Base-by-base conservation (phyloP, 2,329 filamentous ascomycete species). In the Colletotrichum sp. region DNA sequence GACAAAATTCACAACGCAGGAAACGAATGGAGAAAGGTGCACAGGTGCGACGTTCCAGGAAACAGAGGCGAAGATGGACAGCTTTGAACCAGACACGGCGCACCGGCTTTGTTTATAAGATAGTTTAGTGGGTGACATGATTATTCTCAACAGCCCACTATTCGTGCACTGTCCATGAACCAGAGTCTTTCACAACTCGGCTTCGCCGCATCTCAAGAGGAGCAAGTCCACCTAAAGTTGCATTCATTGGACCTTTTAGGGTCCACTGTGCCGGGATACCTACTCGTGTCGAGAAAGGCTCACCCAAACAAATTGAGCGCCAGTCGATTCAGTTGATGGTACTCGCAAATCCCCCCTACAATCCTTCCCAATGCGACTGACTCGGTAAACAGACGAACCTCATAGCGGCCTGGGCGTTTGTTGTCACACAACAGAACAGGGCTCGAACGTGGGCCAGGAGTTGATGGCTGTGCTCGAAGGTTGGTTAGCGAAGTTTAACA, bases 51-150 rank as follows among this genome's bases (percentile, higher is more conserved):
- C 3, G 43, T 21, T 52, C 43, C n/a, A 52, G 2, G 6, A 13
- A 52, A 21, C 6, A 14, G 43, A 52, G 6, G 43, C 43, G 6
- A 52, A 52, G n/a, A n/a, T n/a, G n/a, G n/a, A 2, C 43, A 52
- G 43, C 43, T 0, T 13, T 21, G n/a, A 2, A 7, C 6, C 12
- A 21, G n/a, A 21, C 2, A 13, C 2, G n/a, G 43, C 2, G n/a
- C 3, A 21, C n/a, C 4, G n/a, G 2, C 43, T 52, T 21, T 24
- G 43, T 21, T 21, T 52, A 21, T 52, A 52, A 52, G 10, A 52
- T 13, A 21, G n/a, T 52, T 1, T 3, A 7, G 6, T 24, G 43
- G n/a, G 10, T 21, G 43, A 13, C n/a, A 21, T 21, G 43, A 52
- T 13, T 4, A 52, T 52, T 13, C n/a, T 21, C 43, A 4, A 52